Percentiles rank a stretch among this genome's conserved stretches.
phyloP scores from a whole-genome alignment of 2,329 filamentous ascomycete species.

The Aspergillus nomiae region DNA sequence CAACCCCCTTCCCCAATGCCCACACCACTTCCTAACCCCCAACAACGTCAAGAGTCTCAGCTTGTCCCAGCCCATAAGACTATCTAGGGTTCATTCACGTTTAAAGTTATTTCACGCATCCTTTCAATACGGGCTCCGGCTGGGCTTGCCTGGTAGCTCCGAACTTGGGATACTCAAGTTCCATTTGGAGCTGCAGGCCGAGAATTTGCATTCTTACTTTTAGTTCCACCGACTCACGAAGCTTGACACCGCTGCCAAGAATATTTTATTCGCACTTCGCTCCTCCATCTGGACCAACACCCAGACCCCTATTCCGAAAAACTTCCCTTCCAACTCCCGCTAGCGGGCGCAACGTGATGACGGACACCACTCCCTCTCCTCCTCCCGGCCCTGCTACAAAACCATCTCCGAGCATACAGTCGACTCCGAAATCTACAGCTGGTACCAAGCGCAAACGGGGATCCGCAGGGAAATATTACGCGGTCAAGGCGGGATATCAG shows the following conservation, averaged over 20 bases:
- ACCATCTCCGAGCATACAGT: conserved; percentile 27
- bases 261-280: conserved; percentile 1
- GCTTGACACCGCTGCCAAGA: conserved; percentile 16
- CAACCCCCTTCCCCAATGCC: not conserved
- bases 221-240: conserved; percentile 12
- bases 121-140: conserved; percentile 11
- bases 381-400: conserved; percentile 34
- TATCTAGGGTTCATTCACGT: not conserved
- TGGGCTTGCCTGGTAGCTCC: conserved; percentile 25
- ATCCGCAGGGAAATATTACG: conserved; percentile 61
- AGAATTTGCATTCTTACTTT: conserved; percentile 22
- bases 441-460: conserved; percentile 60
- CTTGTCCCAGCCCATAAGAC: not conserved
- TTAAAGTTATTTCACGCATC: not conserved
- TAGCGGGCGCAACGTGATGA: conserved; percentile 25
- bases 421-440: conserved; percentile 34
- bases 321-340: not conserved
- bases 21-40: not conserved
- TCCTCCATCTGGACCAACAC: not conserved
- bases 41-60: not conserved
- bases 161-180: conserved; percentile 30
- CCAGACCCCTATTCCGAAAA: not conserved
- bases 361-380: conserved; percentile 37
- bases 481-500: conserved; percentile 60
- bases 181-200: conserved; percentile 27